phyloP scores from a whole-genome alignment of 805 yeast genomes.

The Kodamaea fukazawae region DNA sequence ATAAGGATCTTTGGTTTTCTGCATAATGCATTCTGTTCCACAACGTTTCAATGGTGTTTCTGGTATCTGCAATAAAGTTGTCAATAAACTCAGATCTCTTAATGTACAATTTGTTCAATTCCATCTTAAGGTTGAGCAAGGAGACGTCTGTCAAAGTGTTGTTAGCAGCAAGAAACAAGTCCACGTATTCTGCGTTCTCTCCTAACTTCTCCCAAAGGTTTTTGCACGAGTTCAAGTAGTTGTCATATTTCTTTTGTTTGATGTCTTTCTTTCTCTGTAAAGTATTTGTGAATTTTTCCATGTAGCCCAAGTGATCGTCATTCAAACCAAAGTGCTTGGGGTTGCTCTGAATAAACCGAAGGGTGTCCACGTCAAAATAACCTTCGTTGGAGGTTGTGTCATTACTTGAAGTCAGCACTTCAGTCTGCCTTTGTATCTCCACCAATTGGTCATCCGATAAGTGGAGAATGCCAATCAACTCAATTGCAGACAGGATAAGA shows the following conservation, averaged over 20 bases:
- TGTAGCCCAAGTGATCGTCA: slow-evolving; percentile 31
- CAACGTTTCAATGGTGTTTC: slow-evolving; percentile 53
- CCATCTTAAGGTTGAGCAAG: slow-evolving; percentile 50
- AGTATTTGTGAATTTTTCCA: slow-evolving; percentile 28
- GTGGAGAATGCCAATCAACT: slow-evolving; percentile 25
- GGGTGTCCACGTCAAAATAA: slow-evolving; percentile 37
- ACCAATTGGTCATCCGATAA: slow-evolving; percentile 33
- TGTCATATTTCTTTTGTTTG: slow-evolving; percentile 36
- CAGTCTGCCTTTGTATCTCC: slow-evolving; percentile 30
- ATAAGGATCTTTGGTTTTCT: slow-evolving; percentile 46
- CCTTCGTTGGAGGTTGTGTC: slow-evolving; percentile 21
- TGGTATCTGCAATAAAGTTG: slow-evolving; percentile 60
- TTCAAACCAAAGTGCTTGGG: slow-evolving; percentile 41
- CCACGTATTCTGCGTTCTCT: slow-evolving; percentile 42
- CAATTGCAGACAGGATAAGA: slow-evolving; percentile 25
- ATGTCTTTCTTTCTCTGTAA: slow-evolving; percentile 31
- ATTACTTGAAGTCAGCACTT: slow-evolving; percentile 13
- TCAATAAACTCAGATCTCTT: slow-evolving; percentile 66
- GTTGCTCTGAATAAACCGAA: slow-evolving; percentile 32
- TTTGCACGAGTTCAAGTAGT: slow-evolving; percentile 40
- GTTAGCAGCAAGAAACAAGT: slow-evolving; percentile 45
- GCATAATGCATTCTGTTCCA: slow-evolving; percentile 67
- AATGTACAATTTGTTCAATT: slow-evolving; percentile 54
- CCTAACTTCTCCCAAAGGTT: slow-evolving; percentile 57
- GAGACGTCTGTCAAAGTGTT: slow-evolving; percentile 46